Evolutionary conservation across 2,329 filamentous ascomycete genomes (phyloP), one percentile per base, ranked within the genome.

Genomic region (Nigrospora osmanthi): DNA sequence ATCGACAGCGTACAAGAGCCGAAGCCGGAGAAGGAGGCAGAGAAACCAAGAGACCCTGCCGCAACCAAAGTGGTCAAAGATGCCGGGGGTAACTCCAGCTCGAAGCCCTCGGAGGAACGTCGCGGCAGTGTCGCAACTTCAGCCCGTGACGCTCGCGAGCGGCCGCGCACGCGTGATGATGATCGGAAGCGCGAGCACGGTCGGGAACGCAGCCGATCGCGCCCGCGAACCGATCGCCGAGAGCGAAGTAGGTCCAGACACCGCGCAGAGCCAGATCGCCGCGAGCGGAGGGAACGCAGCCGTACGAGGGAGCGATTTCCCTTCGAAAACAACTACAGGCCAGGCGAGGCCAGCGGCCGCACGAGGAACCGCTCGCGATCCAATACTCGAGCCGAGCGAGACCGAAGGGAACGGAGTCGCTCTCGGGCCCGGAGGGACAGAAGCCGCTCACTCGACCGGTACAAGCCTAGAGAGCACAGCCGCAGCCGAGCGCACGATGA

Each of bases 101-200:
- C 47, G 1, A 55, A 51, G 32, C n/a, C 35, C 31, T 52, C 54
- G 44, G 50, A 62, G 48, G 55, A 58, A 45, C 53, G 55, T 37
- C 54, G 54, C 32, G 40, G 53, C 7, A 59, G 56, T 46, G 49
- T 53, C 11, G 51, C 52, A 11, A 49, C 55, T 39, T 57, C 59
- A 16, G 19, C 40, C 16, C 52, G 54, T 35, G 55, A 51, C 30
- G 52, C 50, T 31, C 52, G 53, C 15, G 54, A 57, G 16, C 56
- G 54, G 43, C 52, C 58, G 44, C 50, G 51, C 36, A 51, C 50
- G 43, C 44, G 44, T 17, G 47, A 54, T 41, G 49, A 56, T 49
- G 57, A 61, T 16, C 59, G 57, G 32, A 59, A 52, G 41, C 56
- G 65, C 13, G 57, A 62, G 1, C 50, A 56, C 7, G 54, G 54